Percentiles rank a stretch among this genome's conserved stretches.
phyloP scores from a whole-genome alignment of 2,329 filamentous ascomycete species.

The Calonectria honghensis region DNA sequence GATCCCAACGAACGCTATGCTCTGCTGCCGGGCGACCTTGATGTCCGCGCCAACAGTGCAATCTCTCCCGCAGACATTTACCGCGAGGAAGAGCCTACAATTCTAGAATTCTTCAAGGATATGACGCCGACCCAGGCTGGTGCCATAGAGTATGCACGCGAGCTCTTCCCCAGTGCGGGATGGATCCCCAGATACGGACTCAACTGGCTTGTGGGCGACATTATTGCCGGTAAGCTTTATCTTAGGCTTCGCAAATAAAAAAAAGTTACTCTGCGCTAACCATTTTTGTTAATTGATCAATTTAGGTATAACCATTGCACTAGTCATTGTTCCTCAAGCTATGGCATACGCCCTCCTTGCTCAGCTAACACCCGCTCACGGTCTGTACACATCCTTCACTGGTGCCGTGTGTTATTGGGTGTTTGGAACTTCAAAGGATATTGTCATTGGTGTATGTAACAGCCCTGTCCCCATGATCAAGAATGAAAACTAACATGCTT shows the following conservation, averaged over 20 bases:
- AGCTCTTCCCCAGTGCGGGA: conserved; percentile 78
- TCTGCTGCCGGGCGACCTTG: conserved; percentile 53
- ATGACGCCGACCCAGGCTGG: conserved; percentile 70
- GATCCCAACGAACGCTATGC: conserved; percentile 56
- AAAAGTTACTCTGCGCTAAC: neutral
- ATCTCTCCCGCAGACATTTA: conserved; percentile 57
- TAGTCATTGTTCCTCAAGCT: conserved; percentile 86
- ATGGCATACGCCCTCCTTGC: conserved; percentile 88
- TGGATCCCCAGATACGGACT: conserved; percentile 84
- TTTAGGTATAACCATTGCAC: conserved; percentile 67
- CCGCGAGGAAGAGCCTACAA: conserved; percentile 81
- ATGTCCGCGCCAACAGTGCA: conserved; percentile 50
- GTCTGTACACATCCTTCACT: conserved; percentile 88
- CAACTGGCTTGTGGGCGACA: conserved; percentile 83
- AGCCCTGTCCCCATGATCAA: neutral
- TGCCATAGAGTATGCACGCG: conserved; percentile 69
- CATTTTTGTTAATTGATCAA: neutral
- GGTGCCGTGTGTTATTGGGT: conserved; percentile 88
- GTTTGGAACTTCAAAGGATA: conserved; percentile 90
- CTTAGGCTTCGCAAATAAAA: neutral
- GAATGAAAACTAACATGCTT: conserved; percentile 31
- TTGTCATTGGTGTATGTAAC: conserved; percentile 80
- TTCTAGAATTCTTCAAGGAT: conserved; percentile 76
- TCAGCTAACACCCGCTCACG: conserved; percentile 79
- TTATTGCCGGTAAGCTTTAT: conserved; percentile 77